phyloP scores from a whole-genome alignment of 495 filamentous ascomycete species.

The Podospora appendiculata region DNA sequence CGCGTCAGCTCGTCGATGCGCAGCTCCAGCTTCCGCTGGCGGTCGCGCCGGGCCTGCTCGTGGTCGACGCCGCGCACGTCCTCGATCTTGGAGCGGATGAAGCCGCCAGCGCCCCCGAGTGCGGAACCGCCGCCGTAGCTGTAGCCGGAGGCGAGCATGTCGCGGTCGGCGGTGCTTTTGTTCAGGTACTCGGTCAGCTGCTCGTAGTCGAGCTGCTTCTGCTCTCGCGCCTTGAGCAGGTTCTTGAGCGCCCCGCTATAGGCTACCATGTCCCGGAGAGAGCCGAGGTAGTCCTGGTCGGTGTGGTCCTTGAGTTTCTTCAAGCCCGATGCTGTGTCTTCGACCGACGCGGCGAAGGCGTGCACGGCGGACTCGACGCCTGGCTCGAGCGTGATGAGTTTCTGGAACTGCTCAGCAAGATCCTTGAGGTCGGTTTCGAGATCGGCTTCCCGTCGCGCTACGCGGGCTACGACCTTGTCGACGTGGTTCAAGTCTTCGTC shows the following conservation, averaged over 20 bases:
- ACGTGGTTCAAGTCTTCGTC: conserved; percentile 91
- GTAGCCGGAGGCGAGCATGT: conserved; percentile 64
- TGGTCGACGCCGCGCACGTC: conserved; percentile 96
- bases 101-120: conserved; percentile 66
- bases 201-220: conserved; percentile 97
- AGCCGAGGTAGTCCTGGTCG: conserved; percentile 90
- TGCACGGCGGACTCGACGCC: conserved; percentile 74
- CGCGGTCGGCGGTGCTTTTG: conserved; percentile 81
- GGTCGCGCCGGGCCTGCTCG: conserved; percentile 79
- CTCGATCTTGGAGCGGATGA: conserved; percentile 90
- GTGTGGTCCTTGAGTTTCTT: conserved; percentile 79
- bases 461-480: conserved; percentile 84
- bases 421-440: conserved; percentile 85
- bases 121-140: conserved; percentile 49
- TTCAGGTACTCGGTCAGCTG: conserved; percentile 91
- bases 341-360: conserved; percentile 77
- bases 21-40: conserved; percentile 81
- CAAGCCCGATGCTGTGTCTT: conserved; percentile 69
- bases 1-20: conserved; percentile 81
- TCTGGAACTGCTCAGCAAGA: conserved; percentile 87
- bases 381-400: conserved; percentile 81
- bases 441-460: conserved; percentile 81
- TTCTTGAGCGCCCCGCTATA: conserved; percentile 79
- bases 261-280: conserved; percentile 84
- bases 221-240: conserved; percentile 87